These are phyloP conservation scores for Gossypium anomalum DNA, from an alignment of 345 rosid genomes.

Conservation along the genomic window DNA sequence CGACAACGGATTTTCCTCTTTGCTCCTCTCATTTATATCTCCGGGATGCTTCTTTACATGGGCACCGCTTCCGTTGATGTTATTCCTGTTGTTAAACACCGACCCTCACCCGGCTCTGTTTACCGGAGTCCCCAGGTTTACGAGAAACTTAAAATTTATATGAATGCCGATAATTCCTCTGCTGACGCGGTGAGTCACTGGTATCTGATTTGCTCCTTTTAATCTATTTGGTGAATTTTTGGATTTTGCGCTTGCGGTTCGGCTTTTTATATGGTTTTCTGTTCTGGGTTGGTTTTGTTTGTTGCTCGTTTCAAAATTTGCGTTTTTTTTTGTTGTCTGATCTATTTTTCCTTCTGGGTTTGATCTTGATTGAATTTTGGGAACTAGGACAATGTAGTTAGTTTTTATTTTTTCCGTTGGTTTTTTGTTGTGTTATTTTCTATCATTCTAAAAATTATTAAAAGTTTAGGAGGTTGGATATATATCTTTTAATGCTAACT, in stretches of 20 bases:
- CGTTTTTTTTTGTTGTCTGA: background rate
- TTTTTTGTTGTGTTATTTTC: background rate
- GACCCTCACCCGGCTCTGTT: slow-evolving; percentile 79
- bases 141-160: slow-evolving; percentile 71
- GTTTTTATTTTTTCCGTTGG: background rate
- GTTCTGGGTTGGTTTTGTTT: slow-evolving; percentile 2
- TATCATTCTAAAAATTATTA: background rate
- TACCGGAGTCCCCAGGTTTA: slow-evolving; percentile 92
- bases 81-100: slow-evolving; percentile 55
- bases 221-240: background rate
- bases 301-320: background rate
- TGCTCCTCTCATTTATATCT: slow-evolving; percentile 89
- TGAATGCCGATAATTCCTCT: slow-evolving; percentile 90
- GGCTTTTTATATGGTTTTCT: background rate
- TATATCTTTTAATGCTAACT: background rate
- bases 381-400: slow-evolving; percentile 1
- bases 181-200: slow-evolving; percentile 71
- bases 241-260: slow-evolving; percentile 1
- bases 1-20: slow-evolving; percentile 88
- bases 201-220: background rate
- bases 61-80: slow-evolving; percentile 87
- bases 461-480: background rate
- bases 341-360: slow-evolving; percentile 13
- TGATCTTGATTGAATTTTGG: slow-evolving; percentile 4
- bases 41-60: slow-evolving; percentile 93